Evolutionary conservation across 257 asterid genomes (phyloP).

Genomic region (Eustoma russellianum): DNA sequence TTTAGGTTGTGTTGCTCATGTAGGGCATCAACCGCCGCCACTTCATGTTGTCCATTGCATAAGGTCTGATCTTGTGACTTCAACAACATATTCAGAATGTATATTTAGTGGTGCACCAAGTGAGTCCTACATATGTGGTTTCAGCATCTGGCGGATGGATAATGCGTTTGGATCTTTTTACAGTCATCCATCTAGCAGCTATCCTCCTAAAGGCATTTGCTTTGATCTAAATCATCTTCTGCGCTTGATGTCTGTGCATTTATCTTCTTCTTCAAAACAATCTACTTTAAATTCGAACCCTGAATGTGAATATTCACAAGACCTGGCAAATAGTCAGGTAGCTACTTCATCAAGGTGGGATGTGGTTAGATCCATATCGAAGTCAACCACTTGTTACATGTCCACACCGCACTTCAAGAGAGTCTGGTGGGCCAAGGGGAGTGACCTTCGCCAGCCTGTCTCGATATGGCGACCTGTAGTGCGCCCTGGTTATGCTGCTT

Average conservation of each 20-base stretch:
- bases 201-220: conserved; percentile 50
- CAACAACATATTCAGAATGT: conserved; percentile 66
- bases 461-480: conserved; percentile 95
- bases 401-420: conserved; percentile 93
- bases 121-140: conserved; percentile 56
- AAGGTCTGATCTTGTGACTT: conserved; percentile 87
- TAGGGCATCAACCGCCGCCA: conserved; percentile 82
- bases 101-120: conserved; percentile 40
- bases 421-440: conserved; percentile 98
- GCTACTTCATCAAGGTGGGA: conserved; percentile 89
- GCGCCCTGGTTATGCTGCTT: conserved; percentile 71
- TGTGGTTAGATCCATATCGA: conserved; percentile 74
- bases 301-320: conserved; percentile 29
- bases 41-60: conserved; percentile 83
- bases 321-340: conserved; percentile 35
- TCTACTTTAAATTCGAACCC: conserved; percentile 35
- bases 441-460: conserved; percentile 82
- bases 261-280: conserved; percentile 44
- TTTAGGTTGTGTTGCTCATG: conserved; percentile 82
- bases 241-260: conserved; percentile 59
- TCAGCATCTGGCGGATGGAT: conserved; percentile 93
- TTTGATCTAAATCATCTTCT: conserved; percentile 87
- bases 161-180: conserved; percentile 82
- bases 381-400: conserved; percentile 45
- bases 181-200: conserved; percentile 55